Percentiles rank a stretch among this genome's conserved stretches.
Conservation (phyloP, 495 filamentous ascomycete species). For the Penicillium cosmopolitanum region DNA sequence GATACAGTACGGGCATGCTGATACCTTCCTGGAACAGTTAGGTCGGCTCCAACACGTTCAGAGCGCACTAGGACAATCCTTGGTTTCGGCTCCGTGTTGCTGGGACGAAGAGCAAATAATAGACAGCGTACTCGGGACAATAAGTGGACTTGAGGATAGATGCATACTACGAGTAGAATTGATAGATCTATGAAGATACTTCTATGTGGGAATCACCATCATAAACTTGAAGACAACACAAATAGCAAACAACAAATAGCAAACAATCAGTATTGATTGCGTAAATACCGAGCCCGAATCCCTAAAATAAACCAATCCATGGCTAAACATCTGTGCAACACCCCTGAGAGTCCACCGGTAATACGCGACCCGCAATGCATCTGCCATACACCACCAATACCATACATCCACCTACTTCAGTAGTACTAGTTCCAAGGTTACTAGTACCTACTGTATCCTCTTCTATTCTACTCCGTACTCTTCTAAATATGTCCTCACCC, state of each 20-base stretch:
- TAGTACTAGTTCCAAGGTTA: neutral
- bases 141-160: neutral
- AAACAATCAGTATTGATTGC: neutral
- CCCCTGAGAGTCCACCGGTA: conserved; percentile 9
- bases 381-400: neutral
- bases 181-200: neutral
- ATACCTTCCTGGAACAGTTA: conserved; percentile 1
- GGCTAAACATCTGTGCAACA: neutral
- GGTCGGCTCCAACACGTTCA: neutral
- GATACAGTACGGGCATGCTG: neutral
- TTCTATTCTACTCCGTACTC: neutral
- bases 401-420: neutral
- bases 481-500: conserved; percentile 1
- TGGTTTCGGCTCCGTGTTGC: conserved; percentile 22
- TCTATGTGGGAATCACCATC: no score
- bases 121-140: neutral
- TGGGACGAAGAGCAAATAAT: conserved; percentile 10
- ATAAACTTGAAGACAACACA: neutral
- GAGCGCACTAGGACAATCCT: conserved; percentile 13
- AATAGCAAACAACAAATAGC: neutral
- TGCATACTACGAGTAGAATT: neutral
- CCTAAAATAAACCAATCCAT: neutral
- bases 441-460: neutral
- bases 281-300: neutral
- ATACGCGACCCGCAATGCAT: neutral